Conservation (phyloP, 257 asterid genomes). For the Rauvolfia tetraphylla region DNA sequence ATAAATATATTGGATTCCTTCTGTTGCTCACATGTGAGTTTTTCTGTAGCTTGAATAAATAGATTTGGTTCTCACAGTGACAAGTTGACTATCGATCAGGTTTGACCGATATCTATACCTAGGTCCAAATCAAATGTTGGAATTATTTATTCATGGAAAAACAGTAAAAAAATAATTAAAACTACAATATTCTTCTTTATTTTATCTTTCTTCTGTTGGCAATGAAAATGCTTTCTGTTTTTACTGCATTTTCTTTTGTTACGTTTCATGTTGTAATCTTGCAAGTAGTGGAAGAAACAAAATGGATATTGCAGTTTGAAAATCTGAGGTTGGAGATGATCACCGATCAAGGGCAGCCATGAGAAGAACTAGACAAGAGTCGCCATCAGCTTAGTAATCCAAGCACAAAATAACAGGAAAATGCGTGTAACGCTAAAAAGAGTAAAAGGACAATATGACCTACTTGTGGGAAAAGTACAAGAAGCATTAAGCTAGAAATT, state of each 20-base stretch:
- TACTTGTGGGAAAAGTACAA: slow-evolving; percentile 5
- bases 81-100: slow-evolving; percentile 4
- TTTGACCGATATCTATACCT: not conserved
- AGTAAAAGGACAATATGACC: slow-evolving; percentile 1
- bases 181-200: not conserved
- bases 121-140: not conserved
- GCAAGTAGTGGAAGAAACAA: not conserved
- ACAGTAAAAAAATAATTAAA: not conserved
- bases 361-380: not conserved
- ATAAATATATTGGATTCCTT: not conserved
- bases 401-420: not conserved
- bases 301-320: not conserved
- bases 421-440: not conserved
- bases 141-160: not conserved
- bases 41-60: not conserved
- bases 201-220: not conserved
- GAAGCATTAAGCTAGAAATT: not conserved
- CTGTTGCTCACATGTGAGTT: slow-evolving; percentile 8
- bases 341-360: not conserved
- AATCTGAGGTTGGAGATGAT: not conserved
- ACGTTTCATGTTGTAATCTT: not conserved
- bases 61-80: not conserved
- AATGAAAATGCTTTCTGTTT: not conserved
- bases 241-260: not conserved
- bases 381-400: not conserved